A percentile compares a stretch with the other conserved stretches of the same genome.
Evolutionary conservation across 805 yeast species (phyloP).

Genomic region (Saccharomycopsis babjevae): DNA sequence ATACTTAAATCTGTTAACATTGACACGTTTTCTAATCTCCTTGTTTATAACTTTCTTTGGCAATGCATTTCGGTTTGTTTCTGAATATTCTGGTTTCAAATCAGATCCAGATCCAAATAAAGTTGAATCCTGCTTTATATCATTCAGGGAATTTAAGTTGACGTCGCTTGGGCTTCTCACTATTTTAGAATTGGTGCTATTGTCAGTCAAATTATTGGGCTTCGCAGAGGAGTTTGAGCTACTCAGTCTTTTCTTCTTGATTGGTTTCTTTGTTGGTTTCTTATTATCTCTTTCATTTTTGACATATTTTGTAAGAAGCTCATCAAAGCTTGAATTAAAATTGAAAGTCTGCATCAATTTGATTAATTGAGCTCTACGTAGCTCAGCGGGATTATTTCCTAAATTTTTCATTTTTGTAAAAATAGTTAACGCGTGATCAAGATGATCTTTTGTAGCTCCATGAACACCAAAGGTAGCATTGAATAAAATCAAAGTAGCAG

Average conservation of each 20-base stretch:
- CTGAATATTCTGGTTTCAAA: not conserved
- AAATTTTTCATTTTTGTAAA: conserved; percentile 67
- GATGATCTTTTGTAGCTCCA: conserved; percentile 58
- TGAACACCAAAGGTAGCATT: conserved; percentile 77
- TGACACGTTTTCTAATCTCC: conserved; percentile 15
- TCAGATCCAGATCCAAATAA: not conserved
- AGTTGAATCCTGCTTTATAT: not conserved
- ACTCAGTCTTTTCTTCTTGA: not conserved
- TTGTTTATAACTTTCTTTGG: conserved; percentile 13
- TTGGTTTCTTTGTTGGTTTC: not conserved
- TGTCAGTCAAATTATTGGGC: not conserved
- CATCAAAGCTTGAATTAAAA: conserved; percentile 54
- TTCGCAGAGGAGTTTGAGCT: not conserved
- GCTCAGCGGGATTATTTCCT: conserved; percentile 74
- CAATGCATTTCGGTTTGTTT: not conserved
- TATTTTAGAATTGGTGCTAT: not conserved
- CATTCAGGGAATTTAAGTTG: not conserved
- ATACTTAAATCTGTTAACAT: conserved; percentile 11
- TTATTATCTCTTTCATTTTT: conserved; percentile 24
- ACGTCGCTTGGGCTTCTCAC: not conserved
- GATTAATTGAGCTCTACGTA: conserved; percentile 60
- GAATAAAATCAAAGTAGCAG: conserved; percentile 62
- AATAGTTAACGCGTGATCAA: conserved; percentile 61
- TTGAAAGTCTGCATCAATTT: conserved; percentile 57
- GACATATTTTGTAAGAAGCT: conserved; percentile 46